Base-by-base conservation (phyloP, 179 eudicot genomes). In the Spinacia oleracea region DNA sequence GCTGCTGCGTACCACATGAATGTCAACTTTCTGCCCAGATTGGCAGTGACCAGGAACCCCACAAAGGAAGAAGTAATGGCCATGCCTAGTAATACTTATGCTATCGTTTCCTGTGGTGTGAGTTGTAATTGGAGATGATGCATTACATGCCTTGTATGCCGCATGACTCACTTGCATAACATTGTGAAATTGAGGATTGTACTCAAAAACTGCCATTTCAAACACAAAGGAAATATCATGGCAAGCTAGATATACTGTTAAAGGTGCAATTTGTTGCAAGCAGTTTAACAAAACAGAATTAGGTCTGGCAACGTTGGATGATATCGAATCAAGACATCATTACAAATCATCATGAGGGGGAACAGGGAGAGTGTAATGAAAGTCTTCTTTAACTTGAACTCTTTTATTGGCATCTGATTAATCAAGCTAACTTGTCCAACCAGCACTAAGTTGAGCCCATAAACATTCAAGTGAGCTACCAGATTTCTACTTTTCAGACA, bases 1-100 rank as follows among this genome's bases (percentile, higher is more conserved):
- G 14, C 74, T 76, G 32, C 43, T 20, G 2, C 81, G 88, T 38
- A 77, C 83, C 16, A 93, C 94, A 25, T 89, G 88, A 45, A 96
- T 92, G 81, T 96, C 99, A 2, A 96, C 91, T 83, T 90, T 96
- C 83, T 96, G 99, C 9, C 99, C 99, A 0, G 89, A 15, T 35
- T 88, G 96, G 86, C 98, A 96, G 84, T 96, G 99, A 20, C 99
- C 99, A 0, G 98, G 94, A 9, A 96, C 92, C 0, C 97, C 99
- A 56, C 99, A 96, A 4, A 96, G 63, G 84, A 90, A 96, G 91
- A 88, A 91, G 82, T 96, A 93, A 83, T 96, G 99, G 27, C 97
- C 94, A 23, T 72, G 88, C 5, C 79, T 79, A n/a, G 83, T 79
- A 60, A 96, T 82, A 16, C 87, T 87, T 75, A 96, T 89, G 42